Evolutionary conservation across 2,329 filamentous ascomycete species (phyloP).

Genomic region (Ilyonectria sp.): DNA sequence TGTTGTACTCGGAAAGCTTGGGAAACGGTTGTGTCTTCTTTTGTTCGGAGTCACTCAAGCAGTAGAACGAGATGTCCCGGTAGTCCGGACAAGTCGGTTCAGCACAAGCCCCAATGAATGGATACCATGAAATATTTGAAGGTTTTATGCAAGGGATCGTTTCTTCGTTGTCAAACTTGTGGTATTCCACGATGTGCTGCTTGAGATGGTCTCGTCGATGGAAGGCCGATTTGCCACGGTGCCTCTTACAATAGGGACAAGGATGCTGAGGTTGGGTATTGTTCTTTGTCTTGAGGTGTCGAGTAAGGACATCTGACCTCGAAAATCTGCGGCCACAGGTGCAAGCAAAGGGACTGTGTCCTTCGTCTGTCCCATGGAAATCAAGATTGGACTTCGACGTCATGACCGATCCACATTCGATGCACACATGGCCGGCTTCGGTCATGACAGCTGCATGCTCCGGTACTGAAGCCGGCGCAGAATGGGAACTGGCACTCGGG

Average conservation of each 20-base stretch:
- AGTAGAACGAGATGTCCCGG: conserved; percentile 1
- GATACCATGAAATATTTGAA: fast-evolving
- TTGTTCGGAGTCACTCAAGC: neutral
- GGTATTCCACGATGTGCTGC: conserved; percentile 7
- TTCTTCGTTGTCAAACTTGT: neutral
- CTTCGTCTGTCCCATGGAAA: fast-evolving
- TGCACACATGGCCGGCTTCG: neutral
- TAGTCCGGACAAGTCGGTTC: neutral
- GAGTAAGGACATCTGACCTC: neutral
- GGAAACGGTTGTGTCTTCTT: neutral
- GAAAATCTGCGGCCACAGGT: conserved; percentile 2
- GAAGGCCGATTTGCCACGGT: neutral
- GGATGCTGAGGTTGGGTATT: neutral
- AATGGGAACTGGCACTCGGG: neutral
- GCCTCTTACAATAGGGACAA: conserved; percentile 1
- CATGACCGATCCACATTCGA: neutral
- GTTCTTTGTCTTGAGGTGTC: conserved; percentile 6
- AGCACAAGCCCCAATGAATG: neutral
- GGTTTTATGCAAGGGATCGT: too few relatives aligned
- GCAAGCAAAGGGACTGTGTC: neutral
- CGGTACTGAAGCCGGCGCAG: neutral
- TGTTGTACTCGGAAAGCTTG: neutral
- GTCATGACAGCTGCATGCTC: neutral
- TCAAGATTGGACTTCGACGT: fast-evolving
- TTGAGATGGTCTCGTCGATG: conserved; percentile 11